These are phyloP conservation scores for Dictyostelium citrinum DNA, from an alignment of 78 protist species.

Conservation along the genomic window DNA sequence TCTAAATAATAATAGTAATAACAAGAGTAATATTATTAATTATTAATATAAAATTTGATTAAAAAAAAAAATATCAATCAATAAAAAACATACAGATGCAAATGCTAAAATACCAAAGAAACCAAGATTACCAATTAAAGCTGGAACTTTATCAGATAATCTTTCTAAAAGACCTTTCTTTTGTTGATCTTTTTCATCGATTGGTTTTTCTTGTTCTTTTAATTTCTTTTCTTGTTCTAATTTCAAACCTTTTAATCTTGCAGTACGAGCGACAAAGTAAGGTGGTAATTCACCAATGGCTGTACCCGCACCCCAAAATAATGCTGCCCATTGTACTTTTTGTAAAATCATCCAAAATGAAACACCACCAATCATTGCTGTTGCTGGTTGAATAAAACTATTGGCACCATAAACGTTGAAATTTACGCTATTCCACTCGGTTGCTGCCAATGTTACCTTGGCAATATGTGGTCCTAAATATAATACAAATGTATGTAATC, in stretches of 20 bases:
- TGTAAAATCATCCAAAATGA: conserved; percentile 48
- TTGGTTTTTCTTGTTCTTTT: neutral
- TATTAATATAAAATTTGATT: neutral
- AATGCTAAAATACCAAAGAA: conserved; percentile 87
- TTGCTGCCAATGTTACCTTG: conserved; percentile 82
- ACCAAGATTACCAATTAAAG: conserved; percentile 78
- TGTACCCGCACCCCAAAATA: conserved; percentile 92
- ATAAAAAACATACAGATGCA: conserved; percentile 73
- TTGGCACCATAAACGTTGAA: conserved; percentile 51
- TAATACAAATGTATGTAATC: conserved; percentile 85
- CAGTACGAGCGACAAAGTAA: conserved; percentile 84
- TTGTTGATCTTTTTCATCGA: neutral
- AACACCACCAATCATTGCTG: neutral
- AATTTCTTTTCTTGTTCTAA: conserved; percentile 40
- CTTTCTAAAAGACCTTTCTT: conserved; percentile 33
- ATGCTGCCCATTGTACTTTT: conserved; percentile 61
- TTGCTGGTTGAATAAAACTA: conserved; percentile 54
- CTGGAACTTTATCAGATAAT: conserved; percentile 25
- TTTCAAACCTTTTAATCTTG: conserved; percentile 42
- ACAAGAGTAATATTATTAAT: neutral
- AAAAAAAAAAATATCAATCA: too few relatives aligned
- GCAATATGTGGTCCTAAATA: conserved; percentile 87
- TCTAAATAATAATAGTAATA: neutral
- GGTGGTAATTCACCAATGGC: conserved; percentile 95
- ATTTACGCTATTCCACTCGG: conserved; percentile 72